Conservation (phyloP, 2,329 filamentous ascomycete species). For the Nemania abortiva region DNA sequence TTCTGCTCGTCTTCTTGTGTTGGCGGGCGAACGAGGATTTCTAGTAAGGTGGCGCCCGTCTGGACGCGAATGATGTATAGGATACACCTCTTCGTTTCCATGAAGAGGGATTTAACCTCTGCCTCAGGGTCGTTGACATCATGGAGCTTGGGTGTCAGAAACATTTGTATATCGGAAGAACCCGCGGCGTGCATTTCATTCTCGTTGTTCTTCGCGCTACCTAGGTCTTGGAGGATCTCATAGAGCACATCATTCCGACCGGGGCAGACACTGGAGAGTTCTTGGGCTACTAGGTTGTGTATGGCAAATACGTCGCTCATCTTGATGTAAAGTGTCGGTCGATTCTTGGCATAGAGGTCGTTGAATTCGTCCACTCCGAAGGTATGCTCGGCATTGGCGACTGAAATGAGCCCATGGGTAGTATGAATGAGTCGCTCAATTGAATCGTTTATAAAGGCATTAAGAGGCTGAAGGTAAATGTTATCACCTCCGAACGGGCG, state of each 20-base stretch:
- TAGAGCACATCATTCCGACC: conserved; percentile 87
- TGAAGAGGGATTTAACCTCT: conserved; percentile 91
- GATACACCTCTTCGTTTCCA: conserved; percentile 97
- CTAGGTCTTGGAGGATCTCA: conserved; percentile 92
- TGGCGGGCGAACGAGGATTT: conserved; percentile 93
- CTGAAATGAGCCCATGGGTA: conserved; percentile 81
- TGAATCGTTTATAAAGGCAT: conserved; percentile 88
- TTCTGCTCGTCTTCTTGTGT: conserved; percentile 87
- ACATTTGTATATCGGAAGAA: conserved; percentile 90
- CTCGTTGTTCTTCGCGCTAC: conserved; percentile 96
- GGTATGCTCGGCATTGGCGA: conserved; percentile 87
- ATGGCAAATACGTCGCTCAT: conserved; percentile 98
- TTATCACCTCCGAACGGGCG: conserved; percentile 94
- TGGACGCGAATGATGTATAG: conserved; percentile 98
- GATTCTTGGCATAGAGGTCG: conserved; percentile 94
- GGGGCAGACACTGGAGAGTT: conserved; percentile 82
- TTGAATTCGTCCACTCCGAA: conserved; percentile 99
- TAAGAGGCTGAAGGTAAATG: conserved; percentile 93
- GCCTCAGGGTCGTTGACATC: conserved; percentile 93
- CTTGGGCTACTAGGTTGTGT: conserved; percentile 85
- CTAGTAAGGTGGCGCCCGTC: conserved; percentile 89
- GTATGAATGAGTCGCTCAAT: conserved; percentile 83
- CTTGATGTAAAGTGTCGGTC: conserved; percentile 99
- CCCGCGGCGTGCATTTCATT: conserved; percentile 90
- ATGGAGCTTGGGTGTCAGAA: conserved; percentile 88